These are phyloP conservation scores for Steccherinum ochraceum DNA, from an alignment of 768 basidiomycete species.

Conservation along the genomic window DNA sequence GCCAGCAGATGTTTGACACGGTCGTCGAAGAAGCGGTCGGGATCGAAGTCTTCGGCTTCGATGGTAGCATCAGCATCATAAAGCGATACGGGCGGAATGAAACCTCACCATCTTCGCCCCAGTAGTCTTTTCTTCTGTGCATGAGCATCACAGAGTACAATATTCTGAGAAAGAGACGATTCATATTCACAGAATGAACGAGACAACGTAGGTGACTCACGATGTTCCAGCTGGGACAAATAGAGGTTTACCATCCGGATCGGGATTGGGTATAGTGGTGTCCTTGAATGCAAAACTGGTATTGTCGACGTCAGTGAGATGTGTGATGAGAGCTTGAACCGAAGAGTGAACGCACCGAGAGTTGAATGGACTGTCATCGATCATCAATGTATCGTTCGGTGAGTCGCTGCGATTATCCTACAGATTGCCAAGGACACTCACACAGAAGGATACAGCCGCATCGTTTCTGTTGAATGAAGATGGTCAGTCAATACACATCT, in stretches of 20 bases:
- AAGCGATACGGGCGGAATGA: not conserved
- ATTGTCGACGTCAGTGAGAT: conserved; percentile 5
- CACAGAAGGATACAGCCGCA: conserved; percentile 32
- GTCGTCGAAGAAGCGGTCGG: conserved; percentile 58
- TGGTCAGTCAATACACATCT: too few species aligned
- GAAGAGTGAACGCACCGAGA: conserved; percentile 33
- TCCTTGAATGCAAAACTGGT: conserved; percentile 19
- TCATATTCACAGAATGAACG: too few species aligned
- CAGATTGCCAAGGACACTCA: conserved; percentile 15
- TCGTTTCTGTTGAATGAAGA: conserved; percentile 28
- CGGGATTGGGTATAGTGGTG: conserved; percentile 14
- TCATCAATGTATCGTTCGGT: too few species aligned
- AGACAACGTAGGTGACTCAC: conserved; percentile 28
- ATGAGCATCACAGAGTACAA: conserved; percentile 23
- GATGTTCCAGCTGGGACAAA: conserved; percentile 20
- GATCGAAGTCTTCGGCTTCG: conserved; percentile 45
- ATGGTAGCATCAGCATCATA: not conserved
- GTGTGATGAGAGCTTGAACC: not conserved
- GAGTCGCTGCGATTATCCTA: too few species aligned
- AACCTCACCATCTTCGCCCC: conserved; percentile 45
- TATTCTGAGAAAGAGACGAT: conserved; percentile 8
- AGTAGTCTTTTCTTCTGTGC: conserved; percentile 41
- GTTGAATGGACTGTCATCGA: conserved; percentile 22
- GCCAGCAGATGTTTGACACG: conserved; percentile 46
- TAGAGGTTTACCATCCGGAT: conserved; percentile 19